Conservation (phyloP, 2,329 filamentous ascomycete genomes). For the Botrytis hyacinthi region DNA sequence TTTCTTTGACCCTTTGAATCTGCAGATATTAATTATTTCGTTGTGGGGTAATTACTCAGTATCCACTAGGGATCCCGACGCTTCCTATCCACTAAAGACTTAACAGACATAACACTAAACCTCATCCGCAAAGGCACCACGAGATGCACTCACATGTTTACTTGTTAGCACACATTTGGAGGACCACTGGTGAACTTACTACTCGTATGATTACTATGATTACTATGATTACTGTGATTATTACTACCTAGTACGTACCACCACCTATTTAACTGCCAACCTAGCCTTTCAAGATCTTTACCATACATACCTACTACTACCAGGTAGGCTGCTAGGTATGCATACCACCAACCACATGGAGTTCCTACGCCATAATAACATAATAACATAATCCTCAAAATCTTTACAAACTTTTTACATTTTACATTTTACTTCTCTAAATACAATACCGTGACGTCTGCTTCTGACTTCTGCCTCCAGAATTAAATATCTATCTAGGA, state of each 20-base stretch:
- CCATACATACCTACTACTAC: background rate
- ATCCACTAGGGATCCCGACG: background rate
- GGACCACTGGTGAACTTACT: too few species aligned
- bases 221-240: background rate
- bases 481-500: background rate
- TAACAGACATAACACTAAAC: background rate
- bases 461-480: background rate
- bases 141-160: background rate
- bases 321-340: background rate
- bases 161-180: background rate
- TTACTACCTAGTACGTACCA: too few species aligned
- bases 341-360: background rate
- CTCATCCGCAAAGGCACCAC: background rate
- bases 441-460: background rate
- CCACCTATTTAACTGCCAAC: background rate
- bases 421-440: background rate
- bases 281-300: background rate
- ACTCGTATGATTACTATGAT: too few species aligned
- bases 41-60: conserved; percentile 6
- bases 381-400: background rate
- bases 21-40: conserved; percentile 7
- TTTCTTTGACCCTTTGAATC: background rate
- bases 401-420: conserved; percentile 2
- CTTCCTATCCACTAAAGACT: background rate
- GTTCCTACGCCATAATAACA: background rate